Evolutionary conservation across 306 rosid species (phyloP).

Genomic region (Citrullus amarus): DNA sequence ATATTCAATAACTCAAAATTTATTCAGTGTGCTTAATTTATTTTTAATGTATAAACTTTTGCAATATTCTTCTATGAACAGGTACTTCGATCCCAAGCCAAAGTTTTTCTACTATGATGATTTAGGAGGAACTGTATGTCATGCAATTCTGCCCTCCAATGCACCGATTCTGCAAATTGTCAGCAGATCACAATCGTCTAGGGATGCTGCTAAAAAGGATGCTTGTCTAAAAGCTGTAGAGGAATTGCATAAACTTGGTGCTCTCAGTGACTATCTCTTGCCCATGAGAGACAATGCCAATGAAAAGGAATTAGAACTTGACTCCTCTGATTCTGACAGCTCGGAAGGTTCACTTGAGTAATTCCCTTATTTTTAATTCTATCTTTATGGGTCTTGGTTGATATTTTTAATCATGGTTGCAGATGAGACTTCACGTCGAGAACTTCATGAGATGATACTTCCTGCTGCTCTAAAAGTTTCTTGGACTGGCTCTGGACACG

Average conservation of each 20-base stretch:
- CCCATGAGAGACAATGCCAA: constrained; percentile 38
- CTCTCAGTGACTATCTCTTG: constrained; percentile 68
- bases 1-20: constrained; percentile 16
- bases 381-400: constrained; percentile 12
- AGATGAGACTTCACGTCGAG: constrained; percentile 53
- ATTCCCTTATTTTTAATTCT: constrained; percentile 11
- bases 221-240: constrained; percentile 86
- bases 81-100: constrained; percentile 84
- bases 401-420: constrained; percentile 14
- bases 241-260: constrained; percentile 68
- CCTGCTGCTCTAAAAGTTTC: constrained; percentile 46
- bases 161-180: constrained; percentile 55
- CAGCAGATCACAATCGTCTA: constrained; percentile 44
- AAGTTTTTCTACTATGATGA: constrained; percentile 56
- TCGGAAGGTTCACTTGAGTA: constrained; percentile 40
- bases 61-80: constrained; percentile 25
- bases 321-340: constrained; percentile 45
- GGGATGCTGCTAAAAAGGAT: constrained; percentile 63
- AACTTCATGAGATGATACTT: constrained; percentile 66
- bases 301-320: constrained; percentile 25
- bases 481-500: constrained; percentile 33
- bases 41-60: neutral
- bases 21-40: neutral
- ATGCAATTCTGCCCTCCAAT: constrained; percentile 64
- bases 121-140: constrained; percentile 61